phyloP scores from a whole-genome alignment of 78 protist genomes.

The Polysphondylium violaceum region DNA sequence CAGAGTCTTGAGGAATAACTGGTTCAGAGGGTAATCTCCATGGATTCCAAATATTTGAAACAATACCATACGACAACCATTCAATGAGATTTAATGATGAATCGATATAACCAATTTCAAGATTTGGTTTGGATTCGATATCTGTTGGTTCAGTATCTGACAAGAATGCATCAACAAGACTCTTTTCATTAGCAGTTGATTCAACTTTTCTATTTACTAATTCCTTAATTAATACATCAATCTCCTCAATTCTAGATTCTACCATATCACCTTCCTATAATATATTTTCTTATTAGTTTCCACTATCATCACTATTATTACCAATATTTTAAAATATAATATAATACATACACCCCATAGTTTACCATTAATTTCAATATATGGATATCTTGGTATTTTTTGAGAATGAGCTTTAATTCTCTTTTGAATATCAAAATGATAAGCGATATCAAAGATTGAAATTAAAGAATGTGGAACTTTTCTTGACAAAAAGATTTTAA shows the following conservation, averaged over 20 bases:
- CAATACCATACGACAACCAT: slow-evolving; percentile 51
- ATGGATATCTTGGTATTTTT: slow-evolving; percentile 72
- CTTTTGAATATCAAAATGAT: slow-evolving; percentile 55
- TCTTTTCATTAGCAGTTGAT: not conserved
- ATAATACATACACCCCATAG: slow-evolving; percentile 71
- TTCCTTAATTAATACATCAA: slow-evolving; percentile 17
- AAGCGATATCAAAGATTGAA: slow-evolving; percentile 66
- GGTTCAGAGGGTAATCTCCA: not conserved
- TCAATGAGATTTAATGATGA: slow-evolving; percentile 33
- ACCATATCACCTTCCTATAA: slow-evolving; percentile 31
- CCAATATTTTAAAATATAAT: not conserved
- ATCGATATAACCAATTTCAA: slow-evolving; percentile 22
- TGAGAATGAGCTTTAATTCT: slow-evolving; percentile 49
- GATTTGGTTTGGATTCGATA: not conserved
- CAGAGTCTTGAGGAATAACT: not conserved
- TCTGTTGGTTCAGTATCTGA: slow-evolving; percentile 1
- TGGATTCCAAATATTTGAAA: slow-evolving; percentile 2
- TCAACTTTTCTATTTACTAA: slow-evolving; percentile 2
- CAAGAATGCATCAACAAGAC: slow-evolving; percentile 1
- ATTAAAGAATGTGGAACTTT: slow-evolving; percentile 38
- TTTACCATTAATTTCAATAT: slow-evolving; percentile 63
- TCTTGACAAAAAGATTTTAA: slow-evolving; percentile 30
- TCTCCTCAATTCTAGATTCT: slow-evolving; percentile 6
- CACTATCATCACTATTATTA: not conserved
- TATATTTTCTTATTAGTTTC: not conserved